Percentiles rank a stretch among this genome's conserved stretches.
phyloP scores from a whole-genome alignment of 768 basidiomycete genomes.

The Tylopilus intermedius region DNA sequence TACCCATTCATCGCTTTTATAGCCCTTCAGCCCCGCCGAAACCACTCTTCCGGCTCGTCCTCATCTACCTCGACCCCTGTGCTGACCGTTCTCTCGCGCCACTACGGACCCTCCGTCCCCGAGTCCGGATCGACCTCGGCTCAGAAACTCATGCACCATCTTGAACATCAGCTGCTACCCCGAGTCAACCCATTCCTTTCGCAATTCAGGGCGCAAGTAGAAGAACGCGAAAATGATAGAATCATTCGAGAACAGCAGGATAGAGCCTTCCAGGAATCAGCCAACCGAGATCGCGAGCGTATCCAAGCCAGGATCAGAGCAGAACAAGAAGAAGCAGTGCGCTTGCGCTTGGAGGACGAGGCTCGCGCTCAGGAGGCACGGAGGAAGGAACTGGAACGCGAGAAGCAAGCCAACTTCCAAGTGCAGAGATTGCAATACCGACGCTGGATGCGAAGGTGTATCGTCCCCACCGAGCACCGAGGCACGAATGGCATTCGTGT shows the following conservation, averaged over 20 bases:
- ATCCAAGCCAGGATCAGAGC: constrained; percentile 53
- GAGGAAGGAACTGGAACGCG: constrained; percentile 35
- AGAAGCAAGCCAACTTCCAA: constrained; percentile 34
- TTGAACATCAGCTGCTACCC: constrained; percentile 70
- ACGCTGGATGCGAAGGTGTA: constrained; percentile 48
- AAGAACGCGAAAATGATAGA: constrained; percentile 51
- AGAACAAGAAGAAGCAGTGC: constrained; percentile 35
- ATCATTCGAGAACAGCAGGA: constrained; percentile 77
- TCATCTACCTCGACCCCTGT: constrained; percentile 39
- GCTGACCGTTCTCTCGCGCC: constrained; percentile 81
- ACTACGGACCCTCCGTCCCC: constrained; percentile 61
- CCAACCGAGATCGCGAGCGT: constrained; percentile 61
- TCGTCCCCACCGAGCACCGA: constrained; percentile 35
- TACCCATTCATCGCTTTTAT: constrained; percentile 93
- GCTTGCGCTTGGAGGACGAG: constrained; percentile 28
- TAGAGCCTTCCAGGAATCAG: constrained; percentile 64
- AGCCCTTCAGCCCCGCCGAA: constrained; percentile 73
- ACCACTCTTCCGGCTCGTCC: constrained; percentile 29
- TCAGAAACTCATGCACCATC: constrained; percentile 55
- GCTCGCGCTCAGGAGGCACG: constrained; percentile 30
- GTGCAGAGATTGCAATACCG: constrained; percentile 49
- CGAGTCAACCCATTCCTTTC: constrained; percentile 74
- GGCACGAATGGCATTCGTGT: constrained; percentile 35
- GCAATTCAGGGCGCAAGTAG: constrained; percentile 49
- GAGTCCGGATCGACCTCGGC: constrained; percentile 58